Evolutionary conservation across 768 basidiomycete genomes (phyloP), one percentile per base, ranked within the genome.

Genomic region (Hypholoma fasciculare): DNA sequence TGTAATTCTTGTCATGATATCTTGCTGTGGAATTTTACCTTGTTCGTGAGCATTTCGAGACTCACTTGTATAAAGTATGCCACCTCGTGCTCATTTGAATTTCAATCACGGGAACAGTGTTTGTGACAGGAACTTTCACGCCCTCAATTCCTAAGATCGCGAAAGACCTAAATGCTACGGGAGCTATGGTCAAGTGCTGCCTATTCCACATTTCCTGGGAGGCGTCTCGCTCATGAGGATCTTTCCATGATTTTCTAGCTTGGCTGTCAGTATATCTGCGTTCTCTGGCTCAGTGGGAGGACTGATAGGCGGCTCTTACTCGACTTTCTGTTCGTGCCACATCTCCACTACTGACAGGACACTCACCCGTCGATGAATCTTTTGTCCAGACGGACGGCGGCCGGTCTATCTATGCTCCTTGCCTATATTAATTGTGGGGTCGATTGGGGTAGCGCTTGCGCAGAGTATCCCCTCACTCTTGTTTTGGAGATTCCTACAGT

Each of bases 131-230:
- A 0, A 83, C 83, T 0, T 91, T 93, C 67, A 78, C 90, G 2
- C 90, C 90, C 0, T 84, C 85, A 0, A 88, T 93, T 55, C 89
- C 90, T 0, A 81, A 88, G 50, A 85, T 94, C 46, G 84, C 90
- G 7, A 71, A 69, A 26, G 90, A 94, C 58, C 69, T 94, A 9
- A 49, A 80, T 23, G 76, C 87, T 0, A 82, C 88, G 0, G 79
- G 79, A 0, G 63, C 81, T 14, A 69, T 87, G 16, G 78, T 92
- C 51, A 88, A 85, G 85, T 84, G 54, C 14, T 69, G 20, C 27
- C 13, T 17, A 17, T 34, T 6, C 30, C 30, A 9, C 16, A 20
- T 43, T 30, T 23, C 4, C 11, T 34, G 16, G 14, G 37, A 23
- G 17, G 2, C 27, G 11, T 30, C 14, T 12, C 39, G 4, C 6